Evolutionary conservation across 2,329 filamentous ascomycete species (phyloP), one percentile per base, ranked within the genome.

Genomic region (Colletotrichum lindemuthianum): DNA sequence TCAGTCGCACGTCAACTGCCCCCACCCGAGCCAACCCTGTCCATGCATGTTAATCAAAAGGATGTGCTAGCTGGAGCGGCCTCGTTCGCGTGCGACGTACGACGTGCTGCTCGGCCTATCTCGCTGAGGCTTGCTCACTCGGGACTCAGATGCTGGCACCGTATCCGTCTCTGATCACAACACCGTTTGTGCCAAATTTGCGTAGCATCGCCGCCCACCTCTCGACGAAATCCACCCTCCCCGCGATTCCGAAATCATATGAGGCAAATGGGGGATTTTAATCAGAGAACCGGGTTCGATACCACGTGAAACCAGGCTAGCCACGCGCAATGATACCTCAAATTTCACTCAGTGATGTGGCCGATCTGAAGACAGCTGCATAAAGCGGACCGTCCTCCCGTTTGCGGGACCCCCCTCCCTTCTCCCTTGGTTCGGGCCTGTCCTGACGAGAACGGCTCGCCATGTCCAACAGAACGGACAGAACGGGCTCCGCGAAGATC

Each of bases 391-490:
- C 49, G 8, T 34, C 36, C 41, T 47, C 53, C 44, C 37, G 24
- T 13, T 24, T 33, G 37, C 32, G 44, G 55, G 15, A 11, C 24
- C 13, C 10, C 48, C 44, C 34, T 11, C 8, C 40, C 15, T 8
- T 15, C 7, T 16, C 24, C 24, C 43, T n/a, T 10, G 15, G 13
- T 10, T 8, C n/a, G 43, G 48, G n/a, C 9, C 45, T 16, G 13
- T 24, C 43, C 43, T 24, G 51, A 50, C 39, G 59, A 57, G n/a
- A 32, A 12, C 47, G 13, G 16, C 43, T 50, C 60, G 60, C 55
- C 55, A 64, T 64, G 60, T 59, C 60, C 24, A 59, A 54, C 55
- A 44, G n/a, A 8, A 54, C 60, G 37, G 37, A 54, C 55, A 44
- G n/a, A 8, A 54, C 60, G 37, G 37, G 9, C 12, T 64, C 60